Evolutionary conservation across 257 asterid species (phyloP), one percentile per base, ranked within the genome.

Genomic region (Fraxinus excelsior): DNA sequence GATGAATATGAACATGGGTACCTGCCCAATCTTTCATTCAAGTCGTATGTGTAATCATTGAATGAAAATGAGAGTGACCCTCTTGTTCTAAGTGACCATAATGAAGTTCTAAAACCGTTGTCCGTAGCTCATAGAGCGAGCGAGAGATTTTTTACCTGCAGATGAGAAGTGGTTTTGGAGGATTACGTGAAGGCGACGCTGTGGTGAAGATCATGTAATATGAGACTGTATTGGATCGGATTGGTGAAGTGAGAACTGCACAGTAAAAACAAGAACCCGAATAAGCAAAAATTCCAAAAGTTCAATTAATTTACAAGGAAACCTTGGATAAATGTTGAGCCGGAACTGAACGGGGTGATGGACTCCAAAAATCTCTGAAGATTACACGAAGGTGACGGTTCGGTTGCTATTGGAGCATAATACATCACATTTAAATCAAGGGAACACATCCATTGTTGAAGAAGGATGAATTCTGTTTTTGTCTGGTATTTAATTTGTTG

Each of bases 81-180:
- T 77, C 89, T 78, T 40, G 90, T 83, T 80, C 92, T 86, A 2
- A 91, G 73, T 56, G 94, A 80, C 51, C 86, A 64, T 60, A 75
- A 77, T 75, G 98, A 88, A 83, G 92, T 82, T 65, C 84, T 77
- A 77, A 76, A 88, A 60, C 88, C 76, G 85, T 84, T 82, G 84
- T 87, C 82, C 97, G 89, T 93, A 38, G 82, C 88, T 84, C 79
- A 62, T 66, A 73, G 69, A 73, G 71, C 80, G 72, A 67, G 66
- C 70, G 49, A 38, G 56, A 42, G 29, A 16, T 31, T 82, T 34
- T 34, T 34, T 72, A 84, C 86, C 91, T 85, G 67, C 83, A 83
- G 79, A 51, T 42, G 80, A 79, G 83, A 80, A 71, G 85, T 49
- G 70, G 44, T 37, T 25, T 60, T 62, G 26, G 42, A 5, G 32